These are phyloP conservation scores for Solanum tarapatanum DNA, from an alignment of 257 asterid genomes.

Conservation along the genomic window DNA sequence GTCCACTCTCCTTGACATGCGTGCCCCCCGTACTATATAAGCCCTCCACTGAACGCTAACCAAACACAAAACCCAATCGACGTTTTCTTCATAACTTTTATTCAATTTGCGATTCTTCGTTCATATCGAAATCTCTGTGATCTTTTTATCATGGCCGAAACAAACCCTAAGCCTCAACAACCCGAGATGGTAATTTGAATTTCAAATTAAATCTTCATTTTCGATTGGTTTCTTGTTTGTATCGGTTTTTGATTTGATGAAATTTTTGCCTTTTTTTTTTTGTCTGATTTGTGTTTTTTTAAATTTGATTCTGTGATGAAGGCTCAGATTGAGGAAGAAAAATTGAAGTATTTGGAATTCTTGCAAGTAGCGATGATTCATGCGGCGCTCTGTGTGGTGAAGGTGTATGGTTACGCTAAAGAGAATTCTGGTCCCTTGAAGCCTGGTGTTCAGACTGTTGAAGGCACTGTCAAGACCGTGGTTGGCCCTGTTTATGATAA, in stretches of 20 bases:
- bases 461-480: constrained; percentile 74
- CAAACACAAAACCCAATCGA: background rate
- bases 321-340: constrained; percentile 40
- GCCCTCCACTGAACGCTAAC: background rate
- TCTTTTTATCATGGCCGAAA: constrained; percentile 10
- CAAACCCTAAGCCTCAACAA: constrained; percentile 7
- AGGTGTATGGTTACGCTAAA: constrained; percentile 58
- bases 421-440: constrained; percentile 82
- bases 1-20: background rate
- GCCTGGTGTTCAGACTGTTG: constrained; percentile 68
- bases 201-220: background rate
- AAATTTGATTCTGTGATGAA: background rate
- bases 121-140: background rate
- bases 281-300: background rate
- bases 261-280: background rate
- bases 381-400: constrained; percentile 43
- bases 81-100: background rate
- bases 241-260: background rate
- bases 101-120: background rate
- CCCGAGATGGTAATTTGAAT: constrained; percentile 9
- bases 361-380: constrained; percentile 57
- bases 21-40: background rate
- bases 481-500: constrained; percentile 70
- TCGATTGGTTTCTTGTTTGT: background rate
- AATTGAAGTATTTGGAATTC: constrained; percentile 62